phyloP scores from a whole-genome alignment of 2,329 filamentous ascomycete species.

The Aspergillus alliaceus region DNA sequence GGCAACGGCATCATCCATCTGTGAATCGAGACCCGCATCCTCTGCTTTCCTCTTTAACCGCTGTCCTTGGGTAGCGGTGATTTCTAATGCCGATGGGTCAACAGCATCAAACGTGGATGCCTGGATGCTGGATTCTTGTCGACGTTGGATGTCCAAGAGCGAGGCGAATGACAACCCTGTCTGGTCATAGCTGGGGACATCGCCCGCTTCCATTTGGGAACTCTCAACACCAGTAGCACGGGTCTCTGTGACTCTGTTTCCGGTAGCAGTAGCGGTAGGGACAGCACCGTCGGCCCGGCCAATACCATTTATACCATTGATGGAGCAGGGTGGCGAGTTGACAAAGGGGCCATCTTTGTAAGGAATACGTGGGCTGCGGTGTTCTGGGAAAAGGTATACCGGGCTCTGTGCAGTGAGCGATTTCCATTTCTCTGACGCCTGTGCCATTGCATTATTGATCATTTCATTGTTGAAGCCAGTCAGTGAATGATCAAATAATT shows the following conservation, averaged over 20 bases:
- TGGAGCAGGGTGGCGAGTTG: neutral
- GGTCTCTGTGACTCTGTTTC: neutral
- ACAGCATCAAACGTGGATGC: neutral
- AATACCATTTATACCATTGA: neutral
- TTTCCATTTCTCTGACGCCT: neutral
- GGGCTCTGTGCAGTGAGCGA: neutral
- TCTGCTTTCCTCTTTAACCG: neutral
- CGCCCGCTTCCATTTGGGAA: too few species aligned
- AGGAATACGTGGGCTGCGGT: neutral
- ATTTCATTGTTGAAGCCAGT: slow-evolving; percentile 4
- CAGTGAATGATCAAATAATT: slow-evolving; percentile 8
- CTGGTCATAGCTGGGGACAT: neutral
- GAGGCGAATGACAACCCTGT: neutral
- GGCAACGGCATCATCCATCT: neutral
- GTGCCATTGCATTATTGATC: neutral
- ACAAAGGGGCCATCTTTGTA: slow-evolving; percentile 26
- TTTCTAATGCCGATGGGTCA: neutral
- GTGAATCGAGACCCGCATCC: neutral
- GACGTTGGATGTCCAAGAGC: neutral
- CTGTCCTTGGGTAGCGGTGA: neutral
- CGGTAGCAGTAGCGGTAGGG: neutral
- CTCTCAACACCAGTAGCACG: neutral
- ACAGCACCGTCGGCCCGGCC: neutral
- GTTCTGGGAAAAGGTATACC: neutral
- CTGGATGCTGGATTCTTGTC: neutral